phyloP scores from a whole-genome alignment of 768 basidiomycete species.

The Suillus fuscotomentosus region DNA sequence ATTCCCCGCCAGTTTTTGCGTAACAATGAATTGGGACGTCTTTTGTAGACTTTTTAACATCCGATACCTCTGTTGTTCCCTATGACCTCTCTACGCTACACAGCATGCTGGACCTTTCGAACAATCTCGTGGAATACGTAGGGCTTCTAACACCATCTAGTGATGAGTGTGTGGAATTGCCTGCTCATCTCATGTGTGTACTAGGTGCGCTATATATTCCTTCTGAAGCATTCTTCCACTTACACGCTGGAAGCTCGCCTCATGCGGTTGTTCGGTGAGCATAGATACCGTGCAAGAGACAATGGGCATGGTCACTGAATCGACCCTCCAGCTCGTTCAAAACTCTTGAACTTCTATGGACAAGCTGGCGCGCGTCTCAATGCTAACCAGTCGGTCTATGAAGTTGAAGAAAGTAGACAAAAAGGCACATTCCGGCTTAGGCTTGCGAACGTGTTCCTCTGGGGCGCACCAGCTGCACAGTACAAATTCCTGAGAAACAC shows the following conservation, averaged over 20 bases:
- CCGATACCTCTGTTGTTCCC: constrained; percentile 2
- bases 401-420: constrained; percentile 16
- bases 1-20: background rate
- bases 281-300: background rate
- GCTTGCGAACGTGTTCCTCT: background rate
- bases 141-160: background rate
- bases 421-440: background rate
- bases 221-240: constrained; percentile 3
- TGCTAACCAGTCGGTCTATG: constrained; percentile 24
- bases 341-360: constrained; percentile 37
- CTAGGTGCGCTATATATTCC: background rate
- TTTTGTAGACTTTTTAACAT: constrained; percentile 12
- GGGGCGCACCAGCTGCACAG: background rate
- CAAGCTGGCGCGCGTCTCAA: constrained; percentile 34
- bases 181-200: constrained; percentile 11
- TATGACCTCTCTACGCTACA: constrained; percentile 9
- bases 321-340: constrained; percentile 19
- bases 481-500: background rate
- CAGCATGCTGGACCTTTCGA: constrained; percentile 3
- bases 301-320: constrained; percentile 7
- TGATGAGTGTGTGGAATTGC: background rate
- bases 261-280: constrained; percentile 9
- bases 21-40: background rate
- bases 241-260: background rate
- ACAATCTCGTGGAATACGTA: constrained; percentile 1